Base-by-base conservation (phyloP, 306 rosid species). In the Notholithocarpus densiflorus region DNA sequence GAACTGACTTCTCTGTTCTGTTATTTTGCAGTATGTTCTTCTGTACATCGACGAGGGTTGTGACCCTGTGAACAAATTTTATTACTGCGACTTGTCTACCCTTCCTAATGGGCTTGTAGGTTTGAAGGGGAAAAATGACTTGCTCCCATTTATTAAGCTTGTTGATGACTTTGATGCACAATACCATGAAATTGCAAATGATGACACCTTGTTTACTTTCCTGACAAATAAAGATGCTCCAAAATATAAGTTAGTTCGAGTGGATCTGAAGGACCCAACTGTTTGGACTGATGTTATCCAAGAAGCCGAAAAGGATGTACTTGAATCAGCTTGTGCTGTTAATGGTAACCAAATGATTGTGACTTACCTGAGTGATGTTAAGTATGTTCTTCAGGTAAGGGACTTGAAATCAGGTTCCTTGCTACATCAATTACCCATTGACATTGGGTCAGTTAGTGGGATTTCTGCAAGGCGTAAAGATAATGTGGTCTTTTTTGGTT, bases 191-290 rank as follows among this genome's bases (percentile, higher is more conserved):
- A 79, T 95, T 83, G 94, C 97, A 64, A 95, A 95, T 81, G 99
- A 95, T 83, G 96, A 86, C 77, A 89, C 92, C 0, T 43, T 80
- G 51, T 95, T 95, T 79, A 91, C 98, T 83, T 90, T 92, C 72
- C 80, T 73, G 81, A 95, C 97, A 9, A 95, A 92, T 82, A 92
- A 92, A 89, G 91, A 95, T 86, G 98, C 98, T 79, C 93, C 98
- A 19, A 95, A 87, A 80, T 92, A 91, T 82, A 95, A 95, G 82
- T 72, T 95, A 73, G 96, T 87, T 26, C 86, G 92, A 40, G 96
- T 93, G 12, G 97, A 95, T 90, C 75, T 93, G 85, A 86, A 89
- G 78, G 92, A 92, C 54, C 97, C 96, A 66, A 84, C 88, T 64
- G 81, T 72, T 54, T 95, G 99, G 97, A 80, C 73, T 51, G 97